These are phyloP conservation scores for Linum lewisii DNA, from an alignment of 345 rosid species.

Conservation along the genomic window DNA sequence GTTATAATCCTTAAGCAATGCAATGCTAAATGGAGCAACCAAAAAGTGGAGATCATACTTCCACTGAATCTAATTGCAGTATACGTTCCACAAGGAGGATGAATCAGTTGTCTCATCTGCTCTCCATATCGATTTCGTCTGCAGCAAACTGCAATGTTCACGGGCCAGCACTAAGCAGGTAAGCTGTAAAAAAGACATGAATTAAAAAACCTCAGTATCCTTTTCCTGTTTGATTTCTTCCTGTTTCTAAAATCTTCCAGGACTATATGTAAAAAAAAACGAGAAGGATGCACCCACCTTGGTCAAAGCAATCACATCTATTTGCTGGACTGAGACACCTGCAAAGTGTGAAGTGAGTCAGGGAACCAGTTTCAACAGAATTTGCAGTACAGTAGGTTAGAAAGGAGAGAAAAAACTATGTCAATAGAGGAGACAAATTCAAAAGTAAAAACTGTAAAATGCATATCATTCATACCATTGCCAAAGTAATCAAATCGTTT, in stretches of 20 bases:
- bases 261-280: background rate
- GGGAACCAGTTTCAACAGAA: background rate
- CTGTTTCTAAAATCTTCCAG: background rate
- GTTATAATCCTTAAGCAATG: background rate
- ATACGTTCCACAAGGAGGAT: conserved; percentile 67
- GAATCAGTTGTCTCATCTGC: conserved; percentile 49
- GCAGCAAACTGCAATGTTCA: conserved; percentile 49
- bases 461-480: conserved; percentile 36
- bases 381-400: background rate
- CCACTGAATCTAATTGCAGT: conserved; percentile 80
- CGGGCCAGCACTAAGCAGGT: conserved; percentile 70
- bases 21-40: background rate
- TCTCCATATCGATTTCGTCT: conserved; percentile 82
- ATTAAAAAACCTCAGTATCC: conserved; percentile 7
- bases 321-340: conserved; percentile 54
- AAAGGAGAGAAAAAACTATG: background rate
- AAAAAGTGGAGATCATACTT: conserved; percentile 33
- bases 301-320: conserved; percentile 66
- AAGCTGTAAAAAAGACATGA: conserved; percentile 36
- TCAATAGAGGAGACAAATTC: background rate
- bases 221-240: background rate
- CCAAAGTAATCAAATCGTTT: conserved; percentile 81
- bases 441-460: background rate
- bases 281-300: conserved; percentile 36
- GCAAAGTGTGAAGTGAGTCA: conserved; percentile 10